A percentile compares a stretch with the other conserved stretches of the same genome.
Conservation (phyloP, 1,284 basidiomycete species). For the Boletus subluridellus region DNA sequence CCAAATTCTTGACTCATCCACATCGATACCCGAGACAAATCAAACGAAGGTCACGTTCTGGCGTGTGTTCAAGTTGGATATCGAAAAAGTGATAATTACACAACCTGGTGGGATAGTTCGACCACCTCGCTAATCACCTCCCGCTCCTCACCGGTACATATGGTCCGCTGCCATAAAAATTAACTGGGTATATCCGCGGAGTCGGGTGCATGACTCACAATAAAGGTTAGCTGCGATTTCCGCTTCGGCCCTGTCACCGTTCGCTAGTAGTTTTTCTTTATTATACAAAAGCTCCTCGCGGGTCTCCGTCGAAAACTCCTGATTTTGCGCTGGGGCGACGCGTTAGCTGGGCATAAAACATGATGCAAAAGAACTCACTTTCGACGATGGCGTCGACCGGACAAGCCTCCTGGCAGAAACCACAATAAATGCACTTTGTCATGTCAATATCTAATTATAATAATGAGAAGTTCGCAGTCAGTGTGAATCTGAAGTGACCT, state of each 20-base stretch:
- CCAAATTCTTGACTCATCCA: not conserved
- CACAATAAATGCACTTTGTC: constrained; percentile 97
- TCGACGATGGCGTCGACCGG: constrained; percentile 99
- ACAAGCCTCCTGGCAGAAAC: constrained; percentile 98
- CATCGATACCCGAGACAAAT: not conserved
- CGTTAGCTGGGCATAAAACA: not conserved
- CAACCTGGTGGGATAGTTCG: constrained; percentile 9
- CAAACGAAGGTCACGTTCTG: constrained; percentile 1
- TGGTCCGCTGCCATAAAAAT: constrained; percentile 49
- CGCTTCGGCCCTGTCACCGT: constrained; percentile 94
- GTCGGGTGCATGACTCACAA: constrained; percentile 45
- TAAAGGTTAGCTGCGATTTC: constrained; percentile 95
- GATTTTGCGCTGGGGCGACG: constrained; percentile 70
- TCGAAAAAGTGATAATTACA: constrained; percentile 26
- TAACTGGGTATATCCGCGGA: constrained; percentile 2
- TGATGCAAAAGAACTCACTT: constrained; percentile 56
- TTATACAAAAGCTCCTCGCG: constrained; percentile 98
- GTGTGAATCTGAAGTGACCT: constrained; percentile 21
- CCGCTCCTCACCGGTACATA: constrained; percentile 52
- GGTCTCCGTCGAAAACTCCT: constrained; percentile 95
- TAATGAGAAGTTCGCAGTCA: not conserved
- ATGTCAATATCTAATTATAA: constrained; percentile 81
- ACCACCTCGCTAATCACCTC: constrained; percentile 9
- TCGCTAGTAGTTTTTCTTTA: constrained; percentile 95
- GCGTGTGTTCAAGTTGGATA: constrained; percentile 3